These are phyloP conservation scores for Starmerella vitae DNA, from an alignment of 805 yeast genomes.

Conservation along the genomic window DNA sequence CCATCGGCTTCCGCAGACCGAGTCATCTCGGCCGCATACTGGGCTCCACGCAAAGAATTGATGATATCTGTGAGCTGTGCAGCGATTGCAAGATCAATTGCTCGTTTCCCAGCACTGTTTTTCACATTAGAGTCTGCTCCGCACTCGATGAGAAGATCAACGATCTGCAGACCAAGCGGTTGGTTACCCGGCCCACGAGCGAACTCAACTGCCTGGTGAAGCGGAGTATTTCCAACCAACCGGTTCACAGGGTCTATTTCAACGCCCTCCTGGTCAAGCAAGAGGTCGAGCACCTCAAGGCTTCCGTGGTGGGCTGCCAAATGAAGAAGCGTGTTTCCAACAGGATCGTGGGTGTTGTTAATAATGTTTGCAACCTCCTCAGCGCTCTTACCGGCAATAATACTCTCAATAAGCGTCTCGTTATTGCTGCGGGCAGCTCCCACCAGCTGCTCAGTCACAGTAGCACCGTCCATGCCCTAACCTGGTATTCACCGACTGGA, in stretches of 20 bases:
- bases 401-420: constrained; percentile 50
- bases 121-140: constrained; percentile 61
- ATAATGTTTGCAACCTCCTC: constrained; percentile 36
- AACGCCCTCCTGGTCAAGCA: constrained; percentile 78
- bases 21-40: constrained; percentile 30
- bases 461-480: constrained; percentile 63
- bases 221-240: constrained; percentile 70
- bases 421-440: constrained; percentile 86
- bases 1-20: constrained; percentile 18
- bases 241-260: constrained; percentile 73
- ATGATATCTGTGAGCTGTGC: constrained; percentile 41
- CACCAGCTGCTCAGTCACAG: constrained; percentile 60
- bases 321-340: constrained; percentile 72
- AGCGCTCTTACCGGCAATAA: constrained; percentile 32
- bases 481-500: too few relatives aligned
- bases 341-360: constrained; percentile 59
- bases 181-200: constrained; percentile 50
- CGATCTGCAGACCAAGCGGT: constrained; percentile 50
- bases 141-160: constrained; percentile 74
- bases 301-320: constrained; percentile 70
- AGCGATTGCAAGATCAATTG: constrained; percentile 47
- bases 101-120: constrained; percentile 54
- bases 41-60: constrained; percentile 66
- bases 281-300: constrained; percentile 65
- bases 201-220: constrained; percentile 73